Percentiles rank a stretch among this genome's conserved stretches.
These are phyloP conservation scores for Somion occarium DNA, from an alignment of 1,284 basidiomycete genomes.

Conservation along the genomic window DNA sequence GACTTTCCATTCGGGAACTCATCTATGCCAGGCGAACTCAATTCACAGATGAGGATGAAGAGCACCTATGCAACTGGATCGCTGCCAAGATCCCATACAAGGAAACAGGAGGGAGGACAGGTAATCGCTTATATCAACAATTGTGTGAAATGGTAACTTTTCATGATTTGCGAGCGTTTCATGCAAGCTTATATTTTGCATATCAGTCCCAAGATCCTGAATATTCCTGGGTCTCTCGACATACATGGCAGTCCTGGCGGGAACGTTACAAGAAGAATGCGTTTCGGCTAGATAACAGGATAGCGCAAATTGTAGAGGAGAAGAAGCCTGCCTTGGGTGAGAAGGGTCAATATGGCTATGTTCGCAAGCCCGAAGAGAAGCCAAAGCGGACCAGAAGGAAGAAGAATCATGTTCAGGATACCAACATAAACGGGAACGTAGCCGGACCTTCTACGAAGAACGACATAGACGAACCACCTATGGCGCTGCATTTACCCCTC, in stretches of 20 bases:
- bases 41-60: constrained; percentile 70
- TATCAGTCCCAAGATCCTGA: constrained; percentile 56
- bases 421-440: constrained; percentile 2
- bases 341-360: constrained; percentile 74
- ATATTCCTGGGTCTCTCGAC: constrained; percentile 72
- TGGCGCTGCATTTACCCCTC: constrained; percentile 16
- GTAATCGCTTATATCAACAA: constrained; percentile 72
- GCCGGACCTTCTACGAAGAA: constrained; percentile 17
- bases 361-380: constrained; percentile 65
- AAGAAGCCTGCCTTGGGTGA: constrained; percentile 62
- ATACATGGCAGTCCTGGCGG: constrained; percentile 85
- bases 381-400: constrained; percentile 52
- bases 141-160: constrained; percentile 45
- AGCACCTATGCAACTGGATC: constrained; percentile 68
- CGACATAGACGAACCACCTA: constrained; percentile 7
- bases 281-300: constrained; percentile 55
- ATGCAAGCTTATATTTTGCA: neutral
- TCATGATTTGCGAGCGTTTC: constrained; percentile 12
- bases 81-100: constrained; percentile 76
- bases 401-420: constrained; percentile 15
- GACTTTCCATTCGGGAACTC: neutral
- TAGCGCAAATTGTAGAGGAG: constrained; percentile 59
- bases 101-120: constrained; percentile 70
- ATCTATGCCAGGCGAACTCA: constrained; percentile 53
- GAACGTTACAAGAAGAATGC: constrained; percentile 82